Evolutionary conservation across 257 asterid genomes (phyloP), one percentile per base, ranked within the genome.

Genomic region (Phtheirospermum japonicum): DNA sequence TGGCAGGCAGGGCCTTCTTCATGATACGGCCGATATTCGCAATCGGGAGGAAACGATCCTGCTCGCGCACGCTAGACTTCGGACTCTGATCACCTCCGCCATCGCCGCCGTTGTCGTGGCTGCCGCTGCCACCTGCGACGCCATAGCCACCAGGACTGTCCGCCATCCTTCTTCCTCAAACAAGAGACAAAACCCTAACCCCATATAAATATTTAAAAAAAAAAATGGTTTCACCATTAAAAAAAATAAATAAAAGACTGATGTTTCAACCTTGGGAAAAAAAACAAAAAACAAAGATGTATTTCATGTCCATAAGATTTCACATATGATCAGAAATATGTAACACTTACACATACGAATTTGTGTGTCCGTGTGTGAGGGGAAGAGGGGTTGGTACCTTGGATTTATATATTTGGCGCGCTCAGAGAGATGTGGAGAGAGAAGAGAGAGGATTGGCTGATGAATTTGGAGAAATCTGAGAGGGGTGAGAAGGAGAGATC

Each of bases 21-120:
- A 85, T 85, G 55, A 85, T 83, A 7, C 94, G 84, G 20, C 88
- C 84, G 5, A 85, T 79, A 65, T 85, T 85, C 5, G 94, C 94
- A 43, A 85, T 79, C 48, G 94, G 94, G 10, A 85, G 84, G 64
- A 74, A 81, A 2, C 90, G 83, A 64, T 85, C 94, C 74, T 80
- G 94, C 60, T 85, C 94, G 7, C 90, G 80, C 34, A 79, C 75
- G 67, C 77, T 79, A 2, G 88, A 79, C 74, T 69, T 89, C 34
- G 90, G 87, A 65, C 96, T 85, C 64, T 78, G 94, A 59, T 86
- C 90, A 6, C 88, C 65, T 0, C 31, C 89, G 14, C 85, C 65
- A 1, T 32, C 89, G n/a, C 85, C 80, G 16, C 84, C 75, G 55
- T 85, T 79, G 34, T 81, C 90, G 59, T 77, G 76, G 64, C 84